phyloP scores from a whole-genome alignment of 495 filamentous ascomycete species.

The Pseudomonodictys pantanalensis region DNA sequence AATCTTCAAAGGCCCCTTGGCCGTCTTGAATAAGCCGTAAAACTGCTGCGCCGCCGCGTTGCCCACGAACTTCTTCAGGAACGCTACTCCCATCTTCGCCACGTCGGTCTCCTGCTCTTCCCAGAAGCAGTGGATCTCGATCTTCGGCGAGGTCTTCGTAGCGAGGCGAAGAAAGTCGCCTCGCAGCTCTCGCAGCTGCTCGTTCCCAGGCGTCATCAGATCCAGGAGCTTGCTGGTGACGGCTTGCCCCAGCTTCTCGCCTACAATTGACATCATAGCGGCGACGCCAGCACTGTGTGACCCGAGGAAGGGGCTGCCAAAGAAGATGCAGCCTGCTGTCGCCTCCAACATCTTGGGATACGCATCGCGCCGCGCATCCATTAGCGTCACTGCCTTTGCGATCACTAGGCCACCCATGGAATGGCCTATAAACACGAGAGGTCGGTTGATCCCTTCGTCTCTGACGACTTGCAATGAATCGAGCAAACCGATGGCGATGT shows the following conservation, averaged over 20 bases:
- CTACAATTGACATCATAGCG: slow-evolving; percentile 1
- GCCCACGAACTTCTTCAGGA: background rate
- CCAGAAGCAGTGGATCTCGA: slow-evolving; percentile 6
- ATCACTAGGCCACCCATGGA: slow-evolving; percentile 7
- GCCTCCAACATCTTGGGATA: slow-evolving; percentile 2
- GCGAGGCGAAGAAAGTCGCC: background rate
- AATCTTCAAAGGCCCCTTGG: background rate
- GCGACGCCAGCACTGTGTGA: background rate
- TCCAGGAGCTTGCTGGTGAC: background rate
- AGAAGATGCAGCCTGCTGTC: slow-evolving; percentile 9
- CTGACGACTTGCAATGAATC: background rate
- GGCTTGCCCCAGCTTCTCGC: background rate
- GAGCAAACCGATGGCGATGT: background rate
- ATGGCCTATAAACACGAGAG: slow-evolving; percentile 7
- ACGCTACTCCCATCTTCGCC: slow-evolving; percentile 32
- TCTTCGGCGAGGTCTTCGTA: slow-evolving; percentile 4
- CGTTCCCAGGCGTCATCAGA: background rate
- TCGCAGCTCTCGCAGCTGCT: background rate
- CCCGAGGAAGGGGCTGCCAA: slow-evolving; percentile 4
- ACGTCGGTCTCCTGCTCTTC: slow-evolving; percentile 4
- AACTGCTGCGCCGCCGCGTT: background rate
- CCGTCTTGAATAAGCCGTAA: background rate
- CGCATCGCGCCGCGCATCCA: background rate
- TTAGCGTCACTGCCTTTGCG: background rate
- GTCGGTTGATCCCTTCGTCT: background rate